Conservation (phyloP, 345 rosid species). For the Lepidium didymum region DNA sequence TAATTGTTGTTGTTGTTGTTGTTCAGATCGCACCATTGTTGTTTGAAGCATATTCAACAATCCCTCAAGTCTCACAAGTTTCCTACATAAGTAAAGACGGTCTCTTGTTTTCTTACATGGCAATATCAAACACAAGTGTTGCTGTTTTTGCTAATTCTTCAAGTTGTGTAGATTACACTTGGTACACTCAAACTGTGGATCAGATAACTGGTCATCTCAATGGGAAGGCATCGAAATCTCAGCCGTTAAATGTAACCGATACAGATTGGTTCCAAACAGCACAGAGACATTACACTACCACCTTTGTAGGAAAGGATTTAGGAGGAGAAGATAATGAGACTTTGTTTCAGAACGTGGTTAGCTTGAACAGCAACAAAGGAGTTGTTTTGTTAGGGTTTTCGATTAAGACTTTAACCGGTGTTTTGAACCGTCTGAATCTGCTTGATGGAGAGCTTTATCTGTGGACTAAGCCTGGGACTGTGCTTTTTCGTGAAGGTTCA, state of each 20-base stretch:
- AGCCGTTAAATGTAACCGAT: neutral
- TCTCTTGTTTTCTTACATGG: conserved; percentile 13
- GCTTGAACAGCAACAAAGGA: conserved; percentile 19
- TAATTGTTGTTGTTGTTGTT: neutral
- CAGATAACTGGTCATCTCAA: conserved; percentile 7
- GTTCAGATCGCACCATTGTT: conserved; percentile 17
- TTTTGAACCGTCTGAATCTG: conserved; percentile 7
- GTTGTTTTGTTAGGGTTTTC: conserved; percentile 22
- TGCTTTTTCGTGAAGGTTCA: conserved; percentile 5
- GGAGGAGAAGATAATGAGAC: conserved; percentile 3
- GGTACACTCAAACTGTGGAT: conserved; percentile 28
- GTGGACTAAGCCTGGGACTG: conserved; percentile 10
- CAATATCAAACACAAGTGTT: neutral
- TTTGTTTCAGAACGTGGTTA: conserved; percentile 5
- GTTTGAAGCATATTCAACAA: conserved; percentile 18
- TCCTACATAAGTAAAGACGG: conserved; percentile 6
- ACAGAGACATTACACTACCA: neutral
- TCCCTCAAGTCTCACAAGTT: conserved; percentile 26
- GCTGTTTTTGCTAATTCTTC: conserved; percentile 18
- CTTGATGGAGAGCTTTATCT: conserved; percentile 13
- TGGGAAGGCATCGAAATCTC: neutral
- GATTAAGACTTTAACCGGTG: neutral
- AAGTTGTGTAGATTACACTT: conserved; percentile 13
- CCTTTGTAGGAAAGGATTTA: conserved; percentile 7
- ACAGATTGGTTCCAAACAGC: conserved; percentile 17